A percentile compares a stretch with the other conserved stretches of the same genome.
phyloP scores from a whole-genome alignment of 1,284 basidiomycete species.

The Trichosporon ovoides region DNA sequence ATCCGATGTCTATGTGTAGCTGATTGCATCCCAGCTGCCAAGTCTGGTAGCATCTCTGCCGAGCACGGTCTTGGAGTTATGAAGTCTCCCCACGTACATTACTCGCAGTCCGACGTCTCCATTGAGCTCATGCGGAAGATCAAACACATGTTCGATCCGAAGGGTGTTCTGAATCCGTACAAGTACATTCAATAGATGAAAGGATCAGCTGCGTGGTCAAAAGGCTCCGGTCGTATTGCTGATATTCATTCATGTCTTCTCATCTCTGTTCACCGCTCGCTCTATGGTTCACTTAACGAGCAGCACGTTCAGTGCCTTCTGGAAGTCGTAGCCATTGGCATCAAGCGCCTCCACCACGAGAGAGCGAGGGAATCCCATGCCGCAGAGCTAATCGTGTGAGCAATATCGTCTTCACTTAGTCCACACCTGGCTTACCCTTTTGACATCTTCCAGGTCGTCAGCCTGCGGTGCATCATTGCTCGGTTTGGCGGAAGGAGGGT shows the following conservation, averaged over 20 bases:
- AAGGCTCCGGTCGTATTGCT: too few species aligned
- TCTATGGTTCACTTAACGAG: slow-evolving; percentile 20
- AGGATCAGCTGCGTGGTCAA: too few species aligned
- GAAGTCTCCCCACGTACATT: slow-evolving; percentile 87
- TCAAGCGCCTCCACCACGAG: slow-evolving; percentile 46
- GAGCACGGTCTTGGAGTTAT: slow-evolving; percentile 91
- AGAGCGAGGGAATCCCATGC: slow-evolving; percentile 45
- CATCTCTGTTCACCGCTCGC: too few species aligned
- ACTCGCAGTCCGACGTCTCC: slow-evolving; percentile 74
- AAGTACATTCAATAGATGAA: slow-evolving; percentile 36
- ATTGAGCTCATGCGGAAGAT: slow-evolving; percentile 86
- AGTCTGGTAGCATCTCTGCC: slow-evolving; percentile 87
- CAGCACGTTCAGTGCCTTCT: slow-evolving; percentile 48
- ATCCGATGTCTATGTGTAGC: background rate
- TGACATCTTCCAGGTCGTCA: slow-evolving; percentile 49
- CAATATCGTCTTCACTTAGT: background rate
- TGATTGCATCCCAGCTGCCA: slow-evolving; percentile 28
- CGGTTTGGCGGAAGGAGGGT: background rate
- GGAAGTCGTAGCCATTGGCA: slow-evolving; percentile 49
- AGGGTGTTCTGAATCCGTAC: slow-evolving; percentile 69
- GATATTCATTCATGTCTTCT: too few species aligned
- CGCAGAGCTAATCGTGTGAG: slow-evolving; percentile 35
- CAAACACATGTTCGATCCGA: slow-evolving; percentile 85
- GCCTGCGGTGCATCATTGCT: slow-evolving; percentile 32
- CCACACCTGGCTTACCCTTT: slow-evolving; percentile 35